phyloP scores from a whole-genome alignment of 768 basidiomycete species.

The Pisolithus sp. region DNA sequence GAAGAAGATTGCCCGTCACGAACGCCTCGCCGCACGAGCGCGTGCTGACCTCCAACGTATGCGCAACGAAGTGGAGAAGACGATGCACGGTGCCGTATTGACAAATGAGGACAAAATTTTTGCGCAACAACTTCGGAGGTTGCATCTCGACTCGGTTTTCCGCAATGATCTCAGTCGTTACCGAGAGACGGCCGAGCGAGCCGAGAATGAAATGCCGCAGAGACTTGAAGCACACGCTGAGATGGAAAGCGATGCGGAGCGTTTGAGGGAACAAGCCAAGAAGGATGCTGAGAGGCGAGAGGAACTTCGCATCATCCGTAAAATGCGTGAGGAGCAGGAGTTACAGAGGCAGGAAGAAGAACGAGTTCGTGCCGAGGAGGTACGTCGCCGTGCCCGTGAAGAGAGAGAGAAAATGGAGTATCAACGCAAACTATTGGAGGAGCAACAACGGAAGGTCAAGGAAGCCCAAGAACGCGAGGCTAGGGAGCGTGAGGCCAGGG shows the following conservation, averaged over 20 bases:
- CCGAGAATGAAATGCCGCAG: conserved; percentile 9
- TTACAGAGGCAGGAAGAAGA: conserved; percentile 6
- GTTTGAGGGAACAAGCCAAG: conserved; percentile 10
- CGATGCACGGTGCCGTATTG: conserved; percentile 16
- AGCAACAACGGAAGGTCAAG: conserved; percentile 11
- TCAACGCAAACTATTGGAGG: conserved; percentile 7
- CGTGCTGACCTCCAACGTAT: conserved; percentile 5
- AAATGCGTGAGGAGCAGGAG: conserved; percentile 8
- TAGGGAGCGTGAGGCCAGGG: too few species aligned
- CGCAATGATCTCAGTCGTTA: conserved; percentile 12
- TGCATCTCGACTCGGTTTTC: conserved; percentile 11
- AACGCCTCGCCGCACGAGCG: conserved; percentile 1
- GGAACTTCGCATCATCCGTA: conserved; percentile 17
- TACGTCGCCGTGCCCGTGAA: conserved; percentile 15
- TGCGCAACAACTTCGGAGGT: conserved; percentile 14
- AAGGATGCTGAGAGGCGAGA: conserved; percentile 12
- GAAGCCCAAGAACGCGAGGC: neutral
- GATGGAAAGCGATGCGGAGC: conserved; percentile 16
- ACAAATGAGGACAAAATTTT: conserved; percentile 19
- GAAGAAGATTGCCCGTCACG: neutral
- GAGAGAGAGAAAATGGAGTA: conserved; percentile 4
- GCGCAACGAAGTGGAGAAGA: conserved; percentile 7
- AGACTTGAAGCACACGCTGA: conserved; percentile 11
- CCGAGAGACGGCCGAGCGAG: conserved; percentile 19
- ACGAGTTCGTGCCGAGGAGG: conserved; percentile 9